Conservation (phyloP, 352 stramenopile species). For the Hyaloperonospora brassicae region DNA sequence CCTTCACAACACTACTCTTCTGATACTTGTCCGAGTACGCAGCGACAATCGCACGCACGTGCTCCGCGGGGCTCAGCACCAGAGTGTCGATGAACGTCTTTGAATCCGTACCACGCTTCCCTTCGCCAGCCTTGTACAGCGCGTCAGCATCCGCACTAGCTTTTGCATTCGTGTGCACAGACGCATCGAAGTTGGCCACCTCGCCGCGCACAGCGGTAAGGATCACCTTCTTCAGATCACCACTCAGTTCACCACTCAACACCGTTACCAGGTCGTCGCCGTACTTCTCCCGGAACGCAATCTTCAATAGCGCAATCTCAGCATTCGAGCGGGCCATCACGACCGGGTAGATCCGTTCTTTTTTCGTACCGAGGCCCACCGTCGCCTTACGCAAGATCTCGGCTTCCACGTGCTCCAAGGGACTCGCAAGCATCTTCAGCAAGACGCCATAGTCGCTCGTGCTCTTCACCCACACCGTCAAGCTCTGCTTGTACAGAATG, state of each 20-base stretch:
- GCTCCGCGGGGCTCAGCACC: conserved; percentile 32
- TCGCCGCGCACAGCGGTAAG: conserved; percentile 32
- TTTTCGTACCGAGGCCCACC: conserved; percentile 28
- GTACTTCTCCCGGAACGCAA: conserved; percentile 45
- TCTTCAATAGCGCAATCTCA: conserved; percentile 64
- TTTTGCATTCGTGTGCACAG: conserved; percentile 47
- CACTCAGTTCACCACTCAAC: conserved; percentile 38
- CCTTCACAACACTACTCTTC: conserved; percentile 44
- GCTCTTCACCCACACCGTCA: conserved; percentile 45
- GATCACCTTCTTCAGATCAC: conserved; percentile 53
- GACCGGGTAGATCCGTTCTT: conserved; percentile 49
- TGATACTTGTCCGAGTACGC: conserved; percentile 53
- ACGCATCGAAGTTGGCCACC: conserved; percentile 32
- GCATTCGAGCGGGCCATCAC: conserved; percentile 46
- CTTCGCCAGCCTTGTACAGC: conserved; percentile 64
- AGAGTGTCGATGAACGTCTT: conserved; percentile 44
- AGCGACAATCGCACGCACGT: conserved; percentile 37
- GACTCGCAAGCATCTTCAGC: conserved; percentile 34
- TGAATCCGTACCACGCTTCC: conserved; percentile 55
- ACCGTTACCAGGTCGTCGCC: conserved; percentile 38
- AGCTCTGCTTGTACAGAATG: conserved; percentile 54
- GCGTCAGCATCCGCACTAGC: conserved; percentile 39
- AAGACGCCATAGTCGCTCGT: conserved; percentile 47
- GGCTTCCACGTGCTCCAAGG: conserved; percentile 49
- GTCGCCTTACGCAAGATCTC: conserved; percentile 38